Evolutionary conservation across 1,139 yeast genomes (phyloP), one percentile per base, ranked within the genome.

Genomic region (Saccharomyces uvarum): DNA sequence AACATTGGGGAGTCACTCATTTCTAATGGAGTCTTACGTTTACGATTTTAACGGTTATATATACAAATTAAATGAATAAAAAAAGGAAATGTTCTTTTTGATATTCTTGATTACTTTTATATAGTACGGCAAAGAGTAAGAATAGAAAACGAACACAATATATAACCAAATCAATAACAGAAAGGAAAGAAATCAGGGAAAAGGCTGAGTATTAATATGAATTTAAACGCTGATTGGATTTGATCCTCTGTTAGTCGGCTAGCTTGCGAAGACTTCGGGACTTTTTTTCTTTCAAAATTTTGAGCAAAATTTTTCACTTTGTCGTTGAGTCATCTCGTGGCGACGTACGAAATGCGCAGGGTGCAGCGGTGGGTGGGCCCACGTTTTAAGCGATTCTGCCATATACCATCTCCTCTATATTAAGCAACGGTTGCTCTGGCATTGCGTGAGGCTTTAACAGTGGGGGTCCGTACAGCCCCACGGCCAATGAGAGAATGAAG

Each of bases 1-100:
- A 63, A 63, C 57, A 60, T 56, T 31, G 65, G 64, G 26, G 59
- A 48, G 49, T 56, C 57, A 47, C 61, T 54, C 64, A 62, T 61
- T 48, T 44, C 26, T 38, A 6, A 16, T 38, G 2, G 26, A 9
- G 16, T 38, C 21, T 16, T 38, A 13, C 13, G 24, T 16, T 16
- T 38, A 16, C 44, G 16, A 38, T 19, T 19, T 9, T 16, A 38
- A 24, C 44, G 44, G 24, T 38, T 38, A 38, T 19, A 16, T 38
- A 38, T 38, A 19, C 13, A 38, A 38, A 38, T 19, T 19, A 38
- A 38, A 38, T 9, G 44, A 19, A 16, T 16, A 38, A 16, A 38
- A 38, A 32, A 32, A 38, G 44, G 44, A 19, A 11, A 38, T 21
- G n/a, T 11, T 38, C 44, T 38, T 38, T 13, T 38, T 14, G 26